Evolutionary conservation across 2,329 filamentous ascomycete genomes (phyloP).

Genomic region (Pseudogymnoascus sp.): DNA sequence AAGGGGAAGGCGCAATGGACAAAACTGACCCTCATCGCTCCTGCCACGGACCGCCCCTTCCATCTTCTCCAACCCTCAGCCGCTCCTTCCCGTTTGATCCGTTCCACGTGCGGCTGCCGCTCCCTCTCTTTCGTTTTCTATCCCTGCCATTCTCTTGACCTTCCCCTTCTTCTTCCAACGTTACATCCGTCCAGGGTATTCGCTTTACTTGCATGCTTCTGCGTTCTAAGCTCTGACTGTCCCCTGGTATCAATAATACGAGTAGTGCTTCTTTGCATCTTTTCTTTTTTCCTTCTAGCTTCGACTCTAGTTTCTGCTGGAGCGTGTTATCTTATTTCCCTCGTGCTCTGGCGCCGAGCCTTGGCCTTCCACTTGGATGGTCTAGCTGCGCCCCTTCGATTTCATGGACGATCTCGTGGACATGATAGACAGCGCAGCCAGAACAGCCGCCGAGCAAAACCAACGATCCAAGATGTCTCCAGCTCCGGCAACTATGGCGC

Average conservation of each 20-base stretch:
- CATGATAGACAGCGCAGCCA: background rate
- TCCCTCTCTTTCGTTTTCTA: constrained; percentile 1
- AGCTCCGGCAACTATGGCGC: background rate
- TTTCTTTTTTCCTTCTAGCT: background rate
- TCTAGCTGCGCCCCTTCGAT: background rate
- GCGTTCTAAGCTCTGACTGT: background rate
- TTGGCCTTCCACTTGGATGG: background rate
- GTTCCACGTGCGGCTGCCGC: background rate
- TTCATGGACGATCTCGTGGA: background rate
- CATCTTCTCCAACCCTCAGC: background rate
- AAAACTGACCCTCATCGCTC: background rate
- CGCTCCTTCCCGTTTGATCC: background rate
- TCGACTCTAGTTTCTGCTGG: background rate
- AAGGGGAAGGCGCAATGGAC: background rate
- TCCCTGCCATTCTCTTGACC: background rate
- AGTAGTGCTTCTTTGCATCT: background rate
- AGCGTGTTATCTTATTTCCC: background rate
- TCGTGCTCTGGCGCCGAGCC: background rate
- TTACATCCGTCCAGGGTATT: background rate
- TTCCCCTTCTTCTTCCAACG: background rate
- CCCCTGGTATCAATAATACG: background rate
- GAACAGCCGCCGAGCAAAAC: background rate
- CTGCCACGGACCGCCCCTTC: background rate
- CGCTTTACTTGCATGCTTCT: background rate
- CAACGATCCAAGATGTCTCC: background rate